Evolutionary conservation across 2,329 filamentous ascomycete genomes (phyloP), one percentile per base, ranked within the genome.

Genomic region (Colletotrichum sublineola): DNA sequence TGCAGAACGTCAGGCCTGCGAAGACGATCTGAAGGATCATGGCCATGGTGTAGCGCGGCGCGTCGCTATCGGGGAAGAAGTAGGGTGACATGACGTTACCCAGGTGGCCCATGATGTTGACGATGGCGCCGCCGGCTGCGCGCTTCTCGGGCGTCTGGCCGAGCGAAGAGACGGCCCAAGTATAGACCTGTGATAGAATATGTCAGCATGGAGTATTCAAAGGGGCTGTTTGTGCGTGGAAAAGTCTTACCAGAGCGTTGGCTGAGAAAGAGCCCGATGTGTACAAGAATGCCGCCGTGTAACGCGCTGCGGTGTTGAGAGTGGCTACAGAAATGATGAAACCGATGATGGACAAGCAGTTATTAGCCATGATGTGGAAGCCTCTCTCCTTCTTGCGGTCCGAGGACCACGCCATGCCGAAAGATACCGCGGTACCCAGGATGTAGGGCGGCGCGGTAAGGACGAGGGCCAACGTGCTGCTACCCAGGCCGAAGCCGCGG

Each of bases 381-480:
- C 81, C 82, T 33, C 83, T 76, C 65, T 85, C 83, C 42, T 85
- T 82, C 73, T 82, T 80, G 2, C 79, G 77, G 1, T 84, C 85
- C 0, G 84, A 86, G 5, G 80, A 85, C 77, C 82, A 82, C 0
- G 82, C 84, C 6, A 82, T 81, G 3, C 81, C 71, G 46, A 85
- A 82, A 2, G 83, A 83, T 14, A 82, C 81, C n/a, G 81, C 81
- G 8, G 81, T 83, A 0, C 85, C 84, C 20, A 85, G 76, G 2
- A 86, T 77, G 74, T 86, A 87, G 0, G 86, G 86, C 0, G 86
- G 86, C 58, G 80, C 81, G 0, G 85, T 87, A 4, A 87, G 80
- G 7, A 87, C 79, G 18, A 87, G 76, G 18, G 80, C 84, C 68
- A 83, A 77, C 5, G 82, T 86, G 74, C 77, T 75, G 74, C 74